Evolutionary conservation across 352 stramenopile species (phyloP).

Genomic region (Globisporangium polare): DNA sequence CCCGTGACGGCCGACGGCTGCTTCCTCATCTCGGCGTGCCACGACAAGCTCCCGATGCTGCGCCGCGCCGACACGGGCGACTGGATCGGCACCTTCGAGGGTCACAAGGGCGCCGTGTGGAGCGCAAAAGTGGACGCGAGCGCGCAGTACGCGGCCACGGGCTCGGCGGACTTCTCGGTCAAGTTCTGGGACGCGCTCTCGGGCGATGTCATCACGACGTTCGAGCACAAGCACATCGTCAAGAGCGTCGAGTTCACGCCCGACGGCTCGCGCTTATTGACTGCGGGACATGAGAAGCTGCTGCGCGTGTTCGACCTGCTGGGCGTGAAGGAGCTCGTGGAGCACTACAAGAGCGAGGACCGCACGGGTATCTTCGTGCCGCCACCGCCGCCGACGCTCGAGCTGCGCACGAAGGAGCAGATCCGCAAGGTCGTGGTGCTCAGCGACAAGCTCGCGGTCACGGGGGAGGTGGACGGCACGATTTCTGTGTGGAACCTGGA

Average conservation of each 20-base stretch:
- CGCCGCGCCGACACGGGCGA: conserved; percentile 76
- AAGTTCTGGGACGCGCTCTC: conserved; percentile 97
- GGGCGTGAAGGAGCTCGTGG: conserved; percentile 56
- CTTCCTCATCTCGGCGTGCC: conserved; percentile 80
- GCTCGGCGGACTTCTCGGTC: conserved; percentile 93
- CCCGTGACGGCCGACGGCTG: conserved; percentile 38
- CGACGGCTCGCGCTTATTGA: conserved; percentile 85
- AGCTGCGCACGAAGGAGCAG: conserved; percentile 59
- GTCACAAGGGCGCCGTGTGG: conserved; percentile 96
- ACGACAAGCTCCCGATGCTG: conserved; percentile 89
- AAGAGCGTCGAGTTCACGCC: conserved; percentile 94
- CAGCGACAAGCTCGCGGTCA: conserved; percentile 42
- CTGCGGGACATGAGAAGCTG: conserved; percentile 93
- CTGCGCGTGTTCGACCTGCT: conserved; percentile 90
- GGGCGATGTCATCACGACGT: conserved; percentile 89
- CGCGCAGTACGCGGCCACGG: conserved; percentile 85
- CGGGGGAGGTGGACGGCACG: conserved; percentile 72
- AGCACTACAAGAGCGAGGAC: conserved; percentile 49
- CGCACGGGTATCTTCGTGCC: conserved; percentile 61
- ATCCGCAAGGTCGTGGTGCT: conserved; percentile 83
- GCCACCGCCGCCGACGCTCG: conserved; percentile 34
- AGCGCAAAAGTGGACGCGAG: conserved; percentile 86
- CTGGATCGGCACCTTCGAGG: conserved; percentile 97
- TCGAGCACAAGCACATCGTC: conserved; percentile 96
- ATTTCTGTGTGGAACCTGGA: conserved; percentile 73